Conservation (phyloP, 2,329 filamentous ascomycete species). For the Hypoxylon sp. region DNA sequence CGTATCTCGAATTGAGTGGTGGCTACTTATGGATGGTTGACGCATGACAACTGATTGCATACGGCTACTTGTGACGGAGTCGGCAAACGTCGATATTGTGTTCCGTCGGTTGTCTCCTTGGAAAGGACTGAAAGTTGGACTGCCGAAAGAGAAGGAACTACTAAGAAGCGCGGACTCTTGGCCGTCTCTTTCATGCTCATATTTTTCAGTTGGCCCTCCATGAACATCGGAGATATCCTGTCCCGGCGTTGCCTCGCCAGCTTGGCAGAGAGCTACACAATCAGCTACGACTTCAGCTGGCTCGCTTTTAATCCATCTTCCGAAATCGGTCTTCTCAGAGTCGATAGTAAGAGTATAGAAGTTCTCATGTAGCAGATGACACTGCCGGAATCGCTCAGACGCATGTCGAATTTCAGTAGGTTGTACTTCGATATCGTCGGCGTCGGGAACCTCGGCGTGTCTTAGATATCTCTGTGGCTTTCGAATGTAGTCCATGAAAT, state of each 20-base stretch:
- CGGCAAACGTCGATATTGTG: conserved; percentile 60
- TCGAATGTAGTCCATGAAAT: conserved; percentile 86
- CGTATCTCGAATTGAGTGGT: conserved; percentile 59
- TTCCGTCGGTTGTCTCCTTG: conserved; percentile 61
- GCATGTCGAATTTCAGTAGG: conserved; percentile 78
- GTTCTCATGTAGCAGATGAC: conserved; percentile 82
- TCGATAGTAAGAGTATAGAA: conserved; percentile 83
- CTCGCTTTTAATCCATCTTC: conserved; percentile 81
- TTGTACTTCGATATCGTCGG: conserved; percentile 80
- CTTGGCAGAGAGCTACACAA: conserved; percentile 73
- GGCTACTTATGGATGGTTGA: conserved; percentile 60
- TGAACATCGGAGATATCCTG: conserved; percentile 35
- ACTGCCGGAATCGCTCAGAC: conserved; percentile 76
- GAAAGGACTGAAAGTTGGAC: conserved; percentile 37
- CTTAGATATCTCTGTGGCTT: conserved; percentile 83
- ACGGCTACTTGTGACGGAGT: conserved; percentile 52
- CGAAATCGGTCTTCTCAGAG: conserved; percentile 78
- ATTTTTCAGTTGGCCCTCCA: conserved; percentile 38
- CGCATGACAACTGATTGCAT: conserved; percentile 51
- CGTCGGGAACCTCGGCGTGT: conserved; percentile 72
- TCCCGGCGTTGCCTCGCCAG: conserved; percentile 37
- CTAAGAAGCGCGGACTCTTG: conserved; percentile 54
- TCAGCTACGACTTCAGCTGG: conserved; percentile 81
- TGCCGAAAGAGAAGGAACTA: conserved; percentile 44
- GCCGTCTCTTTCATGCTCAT: conserved; percentile 47